phyloP scores from a whole-genome alignment of 2,329 filamentous ascomycete genomes.

The Sclerotinia nivalis region DNA sequence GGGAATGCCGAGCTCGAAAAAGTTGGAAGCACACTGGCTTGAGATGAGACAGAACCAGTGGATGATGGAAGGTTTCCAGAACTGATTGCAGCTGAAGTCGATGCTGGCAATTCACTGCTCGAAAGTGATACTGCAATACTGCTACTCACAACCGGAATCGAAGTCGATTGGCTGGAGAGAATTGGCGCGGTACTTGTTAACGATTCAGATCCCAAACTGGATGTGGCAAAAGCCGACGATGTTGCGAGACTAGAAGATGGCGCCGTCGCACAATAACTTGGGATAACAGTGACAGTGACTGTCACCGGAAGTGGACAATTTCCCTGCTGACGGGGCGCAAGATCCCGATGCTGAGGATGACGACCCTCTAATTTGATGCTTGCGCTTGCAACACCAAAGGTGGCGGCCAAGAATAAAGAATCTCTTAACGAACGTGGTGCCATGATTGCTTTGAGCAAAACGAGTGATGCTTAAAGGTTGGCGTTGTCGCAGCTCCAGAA shows the following conservation, averaged over 20 bases:
- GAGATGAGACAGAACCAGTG: background rate
- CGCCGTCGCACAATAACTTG: background rate
- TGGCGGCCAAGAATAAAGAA: conserved; percentile 17
- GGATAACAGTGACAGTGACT: conserved; percentile 12
- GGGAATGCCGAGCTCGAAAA: background rate
- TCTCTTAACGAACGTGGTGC: conserved; percentile 21
- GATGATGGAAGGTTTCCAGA: conserved; percentile 3
- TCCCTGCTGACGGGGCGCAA: background rate
- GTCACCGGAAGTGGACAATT: conserved; percentile 9
- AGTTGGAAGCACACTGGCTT: background rate
- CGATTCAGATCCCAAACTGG: background rate
- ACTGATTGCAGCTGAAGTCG: background rate
- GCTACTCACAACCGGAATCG: background rate
- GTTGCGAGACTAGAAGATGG: background rate
- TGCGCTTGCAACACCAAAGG: conserved; percentile 22
- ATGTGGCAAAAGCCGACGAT: background rate
- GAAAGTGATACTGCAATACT: background rate
- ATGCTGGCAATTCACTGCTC: background rate
- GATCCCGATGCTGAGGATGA: background rate
- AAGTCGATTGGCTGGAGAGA: background rate
- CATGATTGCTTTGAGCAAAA: conserved; percentile 22
- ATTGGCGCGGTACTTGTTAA: background rate
- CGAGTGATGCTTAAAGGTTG: conserved; percentile 22
- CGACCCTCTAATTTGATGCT: conserved; percentile 21
- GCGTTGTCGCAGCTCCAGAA: conserved; percentile 7